A percentile compares a stretch with the other conserved stretches of the same genome.
These are phyloP conservation scores for Mortierella alpina DNA, from an alignment of 192 early-diverging fungal genomes.

Conservation along the genomic window DNA sequence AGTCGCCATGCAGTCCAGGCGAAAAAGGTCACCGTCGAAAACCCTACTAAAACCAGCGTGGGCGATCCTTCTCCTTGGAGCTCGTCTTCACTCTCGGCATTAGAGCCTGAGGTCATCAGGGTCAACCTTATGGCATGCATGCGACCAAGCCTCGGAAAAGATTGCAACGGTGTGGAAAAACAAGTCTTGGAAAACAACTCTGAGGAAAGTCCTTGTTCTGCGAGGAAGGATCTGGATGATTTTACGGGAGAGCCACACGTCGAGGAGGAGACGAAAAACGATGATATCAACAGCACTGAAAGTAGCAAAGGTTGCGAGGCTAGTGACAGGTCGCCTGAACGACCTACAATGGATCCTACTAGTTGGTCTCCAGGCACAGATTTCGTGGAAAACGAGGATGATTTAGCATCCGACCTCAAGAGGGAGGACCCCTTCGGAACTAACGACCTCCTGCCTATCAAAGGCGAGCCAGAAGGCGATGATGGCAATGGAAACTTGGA, in stretches of 20 bases:
- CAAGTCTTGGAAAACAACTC: neutral
- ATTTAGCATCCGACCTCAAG: neutral
- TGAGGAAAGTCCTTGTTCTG: no score
- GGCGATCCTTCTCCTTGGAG: neutral
- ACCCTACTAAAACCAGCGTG: conserved; percentile 25
- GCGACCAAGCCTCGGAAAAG: neutral
- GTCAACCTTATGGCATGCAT: conserved; percentile 19
- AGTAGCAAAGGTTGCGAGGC: no score
- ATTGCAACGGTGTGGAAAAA: neutral
- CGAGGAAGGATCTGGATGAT: no score
- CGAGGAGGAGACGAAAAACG: no score
- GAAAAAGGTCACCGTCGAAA: conserved; percentile 21
- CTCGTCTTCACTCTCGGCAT: neutral
- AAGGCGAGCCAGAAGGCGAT: conserved; percentile 4
- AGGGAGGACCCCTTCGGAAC: neutral
- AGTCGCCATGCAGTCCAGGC: conserved; percentile 41
- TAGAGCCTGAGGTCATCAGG: conserved; percentile 28
- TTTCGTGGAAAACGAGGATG: neutral
- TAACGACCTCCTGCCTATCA: conserved; percentile 2
- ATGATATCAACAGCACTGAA: no score
- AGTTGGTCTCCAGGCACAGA: neutral
- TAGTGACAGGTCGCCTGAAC: no score
- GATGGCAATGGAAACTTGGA: conserved; percentile 6
- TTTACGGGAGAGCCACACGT: no score
- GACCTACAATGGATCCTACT: no score